Evolutionary conservation across 2,329 filamentous ascomycete species (phyloP), one percentile per base, ranked within the genome.

Genomic region (Aspergillus sp.): DNA sequence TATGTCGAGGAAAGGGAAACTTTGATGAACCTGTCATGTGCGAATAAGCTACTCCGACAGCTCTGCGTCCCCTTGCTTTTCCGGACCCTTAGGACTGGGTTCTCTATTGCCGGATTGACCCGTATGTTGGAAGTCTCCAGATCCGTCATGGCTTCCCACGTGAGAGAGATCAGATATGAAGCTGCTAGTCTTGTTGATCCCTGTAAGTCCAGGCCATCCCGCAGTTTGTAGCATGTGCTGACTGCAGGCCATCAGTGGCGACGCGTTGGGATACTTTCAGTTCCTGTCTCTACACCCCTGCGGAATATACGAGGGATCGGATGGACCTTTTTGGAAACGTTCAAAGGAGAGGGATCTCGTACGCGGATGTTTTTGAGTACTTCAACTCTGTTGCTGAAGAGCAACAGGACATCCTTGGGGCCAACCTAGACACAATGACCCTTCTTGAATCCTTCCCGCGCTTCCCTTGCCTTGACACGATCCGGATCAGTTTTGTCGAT

Each of bases 281-380:
- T 29, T 20, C 47, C 14, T 50, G 40, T 17, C 16, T 50, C 23
- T 50, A 50, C 29, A 36, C 47, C 25, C 25, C 25, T 16, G n/a
- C 40, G 9, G 47, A 50, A 34, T 50, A 44, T 21, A 29, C 47
- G 13, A 38, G 29, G 25, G 47, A 50, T 32, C 47, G 47, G 21
- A 50, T 6, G 31, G 20, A 40, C n/a, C 40, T 31, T 16, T 50
- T 32, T 13, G 25, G 40, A 29, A 21, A n/a, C 23, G 19, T 32
- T 10, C 20, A 23, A 16, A 40, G 36, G 17, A 14, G 32, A 1
- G 46, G 38, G 17, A 36, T 48, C 11, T 41, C 17, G 20, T 48
- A 48, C 36, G 16, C 17, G 1, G n/a, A 38, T 11, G 14, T 51
- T n/a, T 51, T 46, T 21, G 45, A 42, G 6, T 51, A 51, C 19